Percentiles rank a stretch among this genome's conserved stretches.
Evolutionary conservation across 495 filamentous ascomycete genomes (phyloP).

Genomic region (Daldinia childiae): DNA sequence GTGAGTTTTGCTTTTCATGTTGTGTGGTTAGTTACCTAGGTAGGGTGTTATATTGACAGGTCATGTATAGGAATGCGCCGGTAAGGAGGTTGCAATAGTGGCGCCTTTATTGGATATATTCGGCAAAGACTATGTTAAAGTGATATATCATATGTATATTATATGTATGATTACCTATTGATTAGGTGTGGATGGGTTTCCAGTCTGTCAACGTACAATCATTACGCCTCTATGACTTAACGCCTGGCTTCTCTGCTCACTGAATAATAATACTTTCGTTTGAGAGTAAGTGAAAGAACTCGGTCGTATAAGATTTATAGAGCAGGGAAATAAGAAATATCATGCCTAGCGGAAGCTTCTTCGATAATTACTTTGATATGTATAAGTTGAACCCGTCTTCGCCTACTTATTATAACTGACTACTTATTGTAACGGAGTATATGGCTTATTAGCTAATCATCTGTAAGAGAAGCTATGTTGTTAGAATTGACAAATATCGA

Average conservation of each 20-base stretch:
- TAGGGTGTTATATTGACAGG: conserved; percentile 9
- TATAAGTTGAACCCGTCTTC: neutral
- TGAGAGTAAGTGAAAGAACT: neutral
- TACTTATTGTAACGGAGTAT: too few relatives aligned
- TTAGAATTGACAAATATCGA: too few relatives aligned
- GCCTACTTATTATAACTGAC: too few relatives aligned
- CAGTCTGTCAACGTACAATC: neutral
- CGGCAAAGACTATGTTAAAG: neutral
- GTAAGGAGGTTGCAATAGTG: conserved; percentile 18
- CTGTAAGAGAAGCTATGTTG: too few relatives aligned
- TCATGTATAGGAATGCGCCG: conserved; percentile 21
- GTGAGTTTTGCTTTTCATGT: conserved; percentile 34
- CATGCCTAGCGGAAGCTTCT: neutral
- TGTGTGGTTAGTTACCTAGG: too few relatives aligned
- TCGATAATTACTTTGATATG: neutral
- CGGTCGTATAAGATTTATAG: neutral
- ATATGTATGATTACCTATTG: conserved; percentile 1
- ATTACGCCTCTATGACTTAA: too few relatives aligned
- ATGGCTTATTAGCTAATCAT: too few relatives aligned
- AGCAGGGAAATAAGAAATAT: neutral
- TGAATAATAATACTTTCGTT: neutral
- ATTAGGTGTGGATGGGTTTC: neutral
- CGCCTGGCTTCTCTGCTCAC: too few relatives aligned
- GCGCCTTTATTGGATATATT: neutral
- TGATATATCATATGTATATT: conserved; percentile 18